These are phyloP conservation scores for Fusarium sp. DNA, from an alignment of 2,329 filamentous ascomycete species.

Conservation along the genomic window DNA sequence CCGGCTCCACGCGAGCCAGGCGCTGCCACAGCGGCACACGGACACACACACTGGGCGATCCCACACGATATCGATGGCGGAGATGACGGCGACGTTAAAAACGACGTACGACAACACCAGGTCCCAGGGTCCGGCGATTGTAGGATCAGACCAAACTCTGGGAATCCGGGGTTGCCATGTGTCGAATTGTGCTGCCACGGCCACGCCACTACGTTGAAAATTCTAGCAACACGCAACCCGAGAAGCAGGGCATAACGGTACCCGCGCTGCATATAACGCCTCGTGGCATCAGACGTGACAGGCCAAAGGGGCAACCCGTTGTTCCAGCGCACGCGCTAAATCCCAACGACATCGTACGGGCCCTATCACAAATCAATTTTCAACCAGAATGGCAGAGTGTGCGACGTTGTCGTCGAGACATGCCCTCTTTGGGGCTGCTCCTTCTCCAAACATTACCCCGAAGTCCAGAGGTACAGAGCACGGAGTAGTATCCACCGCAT, in stretches of 20 bases:
- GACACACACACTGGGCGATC: slow-evolving; percentile 7
- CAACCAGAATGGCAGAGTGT: not conserved
- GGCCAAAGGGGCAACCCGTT: slow-evolving; percentile 18
- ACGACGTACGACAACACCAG: slow-evolving; percentile 12
- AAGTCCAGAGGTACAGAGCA: slow-evolving; percentile 24
- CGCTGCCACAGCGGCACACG: slow-evolving; percentile 13
- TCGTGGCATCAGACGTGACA: slow-evolving; percentile 31
- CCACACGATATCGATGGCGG: slow-evolving; percentile 4
- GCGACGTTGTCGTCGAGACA: not conserved
- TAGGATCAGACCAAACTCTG: slow-evolving; percentile 19
- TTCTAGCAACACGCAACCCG: not conserved
- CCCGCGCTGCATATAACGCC: slow-evolving; percentile 15
- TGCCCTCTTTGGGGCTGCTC: not conserved
- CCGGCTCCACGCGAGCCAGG: slow-evolving; percentile 37
- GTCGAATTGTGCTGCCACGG: slow-evolving; percentile 8
- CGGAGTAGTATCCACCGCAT: too few species aligned
- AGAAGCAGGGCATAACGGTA: not conserved
- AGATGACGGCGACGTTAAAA: too few species aligned
- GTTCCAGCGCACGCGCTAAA: slow-evolving; percentile 14
- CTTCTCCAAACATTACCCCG: slow-evolving; percentile 40
- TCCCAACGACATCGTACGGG: slow-evolving; percentile 12
- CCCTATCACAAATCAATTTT: slow-evolving; percentile 20
- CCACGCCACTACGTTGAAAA: slow-evolving; percentile 2
- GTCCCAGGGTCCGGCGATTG: slow-evolving; percentile 5
- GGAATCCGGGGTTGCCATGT: slow-evolving; percentile 9